phyloP scores from a whole-genome alignment of 1,284 basidiomycete species.

The Puccinia brachypodii region DNA sequence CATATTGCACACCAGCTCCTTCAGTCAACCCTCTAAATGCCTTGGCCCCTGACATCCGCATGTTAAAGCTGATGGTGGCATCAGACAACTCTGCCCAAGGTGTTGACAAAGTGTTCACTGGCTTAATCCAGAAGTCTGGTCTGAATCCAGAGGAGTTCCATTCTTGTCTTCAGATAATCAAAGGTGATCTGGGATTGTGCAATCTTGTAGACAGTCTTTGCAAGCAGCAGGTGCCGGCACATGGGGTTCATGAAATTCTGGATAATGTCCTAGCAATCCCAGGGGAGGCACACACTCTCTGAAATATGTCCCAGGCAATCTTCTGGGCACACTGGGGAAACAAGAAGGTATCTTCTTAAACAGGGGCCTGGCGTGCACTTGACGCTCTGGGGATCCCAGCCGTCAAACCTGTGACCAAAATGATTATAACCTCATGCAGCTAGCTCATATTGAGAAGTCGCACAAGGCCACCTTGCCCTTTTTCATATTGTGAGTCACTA shows the following conservation, averaged over 20 bases:
- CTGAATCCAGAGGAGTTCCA: not conserved
- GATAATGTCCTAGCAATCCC: slow-evolving; percentile 1
- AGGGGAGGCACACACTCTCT: not conserved
- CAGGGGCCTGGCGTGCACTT: slow-evolving; percentile 1
- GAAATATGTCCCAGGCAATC: not conserved
- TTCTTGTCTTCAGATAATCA: not conserved
- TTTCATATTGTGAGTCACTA: not conserved
- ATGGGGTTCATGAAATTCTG: not conserved
- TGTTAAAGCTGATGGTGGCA: no score
- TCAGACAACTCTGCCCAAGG: no score
- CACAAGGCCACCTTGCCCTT: not conserved
- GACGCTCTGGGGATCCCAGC: not conserved
- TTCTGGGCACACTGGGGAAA: slow-evolving; percentile 1
- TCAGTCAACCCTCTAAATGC: no score
- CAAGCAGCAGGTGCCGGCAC: not conserved
- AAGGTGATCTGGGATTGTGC: not conserved
- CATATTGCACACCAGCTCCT: no score
- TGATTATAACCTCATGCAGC: not conserved
- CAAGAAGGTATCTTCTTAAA: not conserved
- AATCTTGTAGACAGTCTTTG: not conserved
- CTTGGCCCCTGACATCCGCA: no score
- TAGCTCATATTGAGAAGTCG: not conserved
- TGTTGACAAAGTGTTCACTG: no score
- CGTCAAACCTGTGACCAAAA: slow-evolving; percentile 1
- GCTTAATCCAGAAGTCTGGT: not conserved